A percentile compares a stretch with the other conserved stretches of the same genome.
These are phyloP conservation scores for Pestalotiopsis sp. DNA, from an alignment of 2,329 filamentous ascomycete species.

Conservation along the genomic window DNA sequence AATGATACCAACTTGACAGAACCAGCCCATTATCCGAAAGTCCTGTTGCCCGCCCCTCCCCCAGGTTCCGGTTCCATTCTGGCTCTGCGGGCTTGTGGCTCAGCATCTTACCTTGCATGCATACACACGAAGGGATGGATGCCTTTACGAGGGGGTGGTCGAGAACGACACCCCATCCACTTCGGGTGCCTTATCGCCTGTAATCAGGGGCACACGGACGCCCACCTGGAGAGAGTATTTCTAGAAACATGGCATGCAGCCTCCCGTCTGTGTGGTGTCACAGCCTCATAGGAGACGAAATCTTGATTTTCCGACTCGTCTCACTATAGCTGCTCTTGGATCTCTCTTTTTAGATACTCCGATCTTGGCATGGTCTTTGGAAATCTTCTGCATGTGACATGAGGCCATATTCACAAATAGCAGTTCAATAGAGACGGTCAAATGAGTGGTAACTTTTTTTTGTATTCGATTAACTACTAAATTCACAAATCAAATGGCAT, in stretches of 20 bases:
- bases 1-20: no score
- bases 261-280: not conserved
- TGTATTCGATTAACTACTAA: slow-evolving; percentile 18
- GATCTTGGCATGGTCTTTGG: not conserved
- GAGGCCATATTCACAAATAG: no score
- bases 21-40: no score
- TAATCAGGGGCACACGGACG: not conserved
- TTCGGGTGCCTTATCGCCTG: not conserved
- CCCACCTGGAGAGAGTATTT: not conserved
- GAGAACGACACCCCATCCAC: not conserved
- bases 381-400: not conserved
- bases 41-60: no score
- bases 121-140: no score
- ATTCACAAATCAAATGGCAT: slow-evolving; percentile 10
- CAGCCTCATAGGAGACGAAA: not conserved
- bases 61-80: no score
- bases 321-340: not conserved
- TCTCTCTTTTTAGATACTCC: not conserved
- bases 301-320: not conserved
- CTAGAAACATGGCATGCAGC: not conserved
- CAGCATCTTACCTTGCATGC: not conserved
- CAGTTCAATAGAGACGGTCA: not conserved
- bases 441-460: slow-evolving; percentile 2
- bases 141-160: no score
- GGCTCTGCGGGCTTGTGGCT: not conserved